Evolutionary conservation across 805 yeast genomes (phyloP), one percentile per base, ranked within the genome.

Genomic region (Yarrowia sp.): DNA sequence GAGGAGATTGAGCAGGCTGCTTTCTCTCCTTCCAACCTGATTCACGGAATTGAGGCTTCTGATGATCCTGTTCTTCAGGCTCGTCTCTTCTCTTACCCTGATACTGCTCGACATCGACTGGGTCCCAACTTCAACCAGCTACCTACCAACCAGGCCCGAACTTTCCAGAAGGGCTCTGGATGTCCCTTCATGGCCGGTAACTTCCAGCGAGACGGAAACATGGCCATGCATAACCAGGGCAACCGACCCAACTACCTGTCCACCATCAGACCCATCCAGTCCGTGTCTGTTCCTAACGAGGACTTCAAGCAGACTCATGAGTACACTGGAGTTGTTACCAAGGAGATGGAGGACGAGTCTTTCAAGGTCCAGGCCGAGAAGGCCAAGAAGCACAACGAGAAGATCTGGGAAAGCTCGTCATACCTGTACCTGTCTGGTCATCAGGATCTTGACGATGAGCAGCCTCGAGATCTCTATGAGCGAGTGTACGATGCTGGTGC

Each of bases 1-100:
- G 96, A 96, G 58, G 96, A 89, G 75, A 83, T 88, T 65, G 96
- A 89, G 76, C 95, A 89, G 74, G 89, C 87, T 67, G 96, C 96
- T 0, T 89, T 89, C 75, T 85, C 92, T 2, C 96, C 96, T 67
- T 85, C 92, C 14, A 90, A 88, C 76, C 84, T 90, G n/a, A 88
- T 89, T 39, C 95, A 95, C 53, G 89, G 89, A 71, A 86, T 87
- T 79, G 92, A 88, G 76, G 83, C 93, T 15, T 85, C 90, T 41
- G 90, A 90, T 66, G 96, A 89, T 74, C 96, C 96, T 2, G 93
- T 89, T 39, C 80, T 89, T 72, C 95, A 89, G 75, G 84, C 92
- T 10, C 84, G 96, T 78, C 79, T 89, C 71, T 89, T 87, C 76
- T 87, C 93, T 0, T 89, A 89, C 78, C 86, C 92, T 64, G 96